phyloP scores from a whole-genome alignment of 768 basidiomycete species.

The Podaxis sp. region DNA sequence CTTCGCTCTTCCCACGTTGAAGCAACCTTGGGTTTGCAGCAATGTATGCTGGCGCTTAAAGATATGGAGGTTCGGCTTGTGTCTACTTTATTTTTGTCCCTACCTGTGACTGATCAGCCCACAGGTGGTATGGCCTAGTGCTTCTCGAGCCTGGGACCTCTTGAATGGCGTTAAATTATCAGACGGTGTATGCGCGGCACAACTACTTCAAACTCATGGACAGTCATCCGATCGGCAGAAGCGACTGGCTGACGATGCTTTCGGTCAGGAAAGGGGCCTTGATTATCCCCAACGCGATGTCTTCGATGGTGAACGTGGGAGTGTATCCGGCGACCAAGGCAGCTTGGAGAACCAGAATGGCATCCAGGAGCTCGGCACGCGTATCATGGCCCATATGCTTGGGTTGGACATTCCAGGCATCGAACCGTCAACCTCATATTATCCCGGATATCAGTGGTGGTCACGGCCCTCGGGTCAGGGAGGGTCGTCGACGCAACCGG shows the following conservation, averaged over 20 bases:
- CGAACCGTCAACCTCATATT: slow-evolving; percentile 53
- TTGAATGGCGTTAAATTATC: slow-evolving; percentile 63
- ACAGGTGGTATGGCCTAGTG: slow-evolving; percentile 70
- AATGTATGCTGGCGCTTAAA: slow-evolving; percentile 58
- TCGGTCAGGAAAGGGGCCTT: slow-evolving; percentile 49
- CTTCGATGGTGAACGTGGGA: slow-evolving; percentile 18
- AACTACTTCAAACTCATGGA: slow-evolving; percentile 27
- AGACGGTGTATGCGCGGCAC: slow-evolving; percentile 22
- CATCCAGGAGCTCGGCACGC: slow-evolving; percentile 58
- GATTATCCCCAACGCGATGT: slow-evolving; percentile 41
- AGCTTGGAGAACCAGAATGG: slow-evolving; percentile 32
- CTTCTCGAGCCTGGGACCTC: slow-evolving; percentile 59
- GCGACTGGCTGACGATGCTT: slow-evolving; percentile 57
- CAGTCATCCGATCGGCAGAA: slow-evolving; percentile 28
- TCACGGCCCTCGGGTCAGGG: slow-evolving; percentile 30
- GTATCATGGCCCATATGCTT: slow-evolving; percentile 71
- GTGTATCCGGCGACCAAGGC: slow-evolving; percentile 17
- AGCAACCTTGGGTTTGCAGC: slow-evolving; percentile 60
- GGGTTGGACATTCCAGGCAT: slow-evolving; percentile 62
- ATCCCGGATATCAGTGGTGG: slow-evolving; percentile 66
- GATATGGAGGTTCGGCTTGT: slow-evolving; percentile 55
- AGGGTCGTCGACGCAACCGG: neutral
- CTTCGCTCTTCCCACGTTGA: slow-evolving; percentile 69
- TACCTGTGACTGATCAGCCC: slow-evolving; percentile 12
- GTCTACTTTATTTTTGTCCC: slow-evolving; percentile 3